Conservation (phyloP, 495 filamentous ascomycete genomes). For the Penicillium argentinense region DNA sequence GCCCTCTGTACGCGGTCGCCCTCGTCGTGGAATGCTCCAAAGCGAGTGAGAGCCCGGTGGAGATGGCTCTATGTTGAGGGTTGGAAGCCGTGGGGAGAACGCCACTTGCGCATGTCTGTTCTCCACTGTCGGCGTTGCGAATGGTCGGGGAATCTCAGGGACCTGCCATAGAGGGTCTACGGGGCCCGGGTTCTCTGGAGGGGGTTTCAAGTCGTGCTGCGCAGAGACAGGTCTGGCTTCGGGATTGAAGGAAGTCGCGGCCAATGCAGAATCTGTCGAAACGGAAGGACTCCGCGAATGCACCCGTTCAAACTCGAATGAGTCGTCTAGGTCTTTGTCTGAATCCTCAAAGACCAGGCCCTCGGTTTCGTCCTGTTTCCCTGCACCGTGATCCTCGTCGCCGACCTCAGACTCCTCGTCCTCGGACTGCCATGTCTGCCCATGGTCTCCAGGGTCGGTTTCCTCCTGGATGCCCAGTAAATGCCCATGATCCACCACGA, state of each 20-base stretch:
- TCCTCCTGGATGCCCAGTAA: constrained; percentile 57
- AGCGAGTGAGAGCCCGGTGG: constrained; percentile 40
- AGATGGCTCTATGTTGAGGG: constrained; percentile 23
- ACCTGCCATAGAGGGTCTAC: constrained; percentile 35
- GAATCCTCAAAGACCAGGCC: not conserved
- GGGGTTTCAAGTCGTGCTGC: not conserved
- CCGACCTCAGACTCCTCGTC: constrained; percentile 3
- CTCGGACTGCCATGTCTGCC: constrained; percentile 17
- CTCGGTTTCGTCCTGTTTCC: constrained; percentile 12
- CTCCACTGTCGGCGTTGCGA: constrained; percentile 36
- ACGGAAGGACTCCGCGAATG: not conserved
- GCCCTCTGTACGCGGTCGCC: constrained; percentile 25
- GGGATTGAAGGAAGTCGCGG: not conserved
- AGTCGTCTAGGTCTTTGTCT: not conserved
- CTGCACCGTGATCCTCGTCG: too few species aligned
- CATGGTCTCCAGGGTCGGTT: constrained; percentile 40
- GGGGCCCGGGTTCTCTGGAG: constrained; percentile 7
- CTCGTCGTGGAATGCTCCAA: constrained; percentile 35
- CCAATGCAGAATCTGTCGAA: not conserved
- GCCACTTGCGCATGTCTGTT: constrained; percentile 15
- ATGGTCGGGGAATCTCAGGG: constrained; percentile 36
- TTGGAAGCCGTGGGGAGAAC: constrained; percentile 14
- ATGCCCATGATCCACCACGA: constrained; percentile 89
- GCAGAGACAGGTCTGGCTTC: not conserved
- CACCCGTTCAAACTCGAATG: not conserved